Evolutionary conservation across 371 early-diverging fungal genomes (phyloP), one percentile per base, ranked within the genome.

Genomic region (Mortierella sp.): DNA sequence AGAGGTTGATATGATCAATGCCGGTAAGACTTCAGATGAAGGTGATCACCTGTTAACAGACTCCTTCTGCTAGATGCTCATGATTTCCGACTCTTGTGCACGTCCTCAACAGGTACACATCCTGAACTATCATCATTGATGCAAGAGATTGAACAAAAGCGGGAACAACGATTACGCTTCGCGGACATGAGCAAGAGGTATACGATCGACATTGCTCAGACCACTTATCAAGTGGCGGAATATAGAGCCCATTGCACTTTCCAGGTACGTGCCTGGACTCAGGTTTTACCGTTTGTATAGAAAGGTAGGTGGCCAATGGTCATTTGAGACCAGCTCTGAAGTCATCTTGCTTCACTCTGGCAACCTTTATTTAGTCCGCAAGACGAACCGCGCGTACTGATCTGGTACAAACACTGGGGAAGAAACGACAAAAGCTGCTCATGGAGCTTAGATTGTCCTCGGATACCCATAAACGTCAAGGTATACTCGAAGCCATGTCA

Each of bases 71-170:
- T 28, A 16, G 2, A 28, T 14, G 4, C 22, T 47, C 8, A 47
- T 14, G 39, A 27, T 19, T 46, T 24, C 43, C 47, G 10, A 6
- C 21, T 50, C 19, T 10, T 40, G 29, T 46, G 12, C 6, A 45
- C 21, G 28, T 37, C 21, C 46, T 13, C 34, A 7, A 39, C 50
- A 84, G 84, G 84, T 7, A 85, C 88, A 50, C 88, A 87, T 57
- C 88, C 88, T 0, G 88, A 86, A 47, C 65, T 88, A 28, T 70
- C 84, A 3, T 74, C 84, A 27, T 68, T 86, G 43, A 84, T 86
- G 85, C 80, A 81, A 46, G 82, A 85, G 39, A 88, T 88, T 54
- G 86, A 85, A 67, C 81, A 83, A 40, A 86, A 85, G 67, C 82
- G 83, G 21, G 80, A 77, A 44, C 81, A 80, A 27, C 76, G 86